Percentiles rank a stretch among this genome's conserved stretches.
phyloP scores from a whole-genome alignment of 2,329 filamentous ascomycete genomes.

The Corinectria fuckeliana region DNA sequence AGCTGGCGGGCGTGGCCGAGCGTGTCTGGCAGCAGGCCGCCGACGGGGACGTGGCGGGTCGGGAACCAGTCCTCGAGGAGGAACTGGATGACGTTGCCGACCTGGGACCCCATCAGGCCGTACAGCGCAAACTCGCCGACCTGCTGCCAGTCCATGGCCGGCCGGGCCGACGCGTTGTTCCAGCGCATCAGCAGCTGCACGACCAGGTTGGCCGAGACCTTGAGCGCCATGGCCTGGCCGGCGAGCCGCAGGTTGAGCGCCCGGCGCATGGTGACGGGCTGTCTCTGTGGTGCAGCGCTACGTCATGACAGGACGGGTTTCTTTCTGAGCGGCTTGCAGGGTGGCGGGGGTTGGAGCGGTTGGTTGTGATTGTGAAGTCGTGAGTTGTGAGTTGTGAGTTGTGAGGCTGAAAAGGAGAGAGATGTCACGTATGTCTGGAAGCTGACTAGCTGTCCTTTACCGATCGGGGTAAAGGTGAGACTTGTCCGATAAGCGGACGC shows the following conservation, averaged over 20 bases:
- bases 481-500: background rate
- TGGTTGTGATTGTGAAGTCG: background rate
- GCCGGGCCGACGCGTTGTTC: conserved; percentile 24
- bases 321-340: background rate
- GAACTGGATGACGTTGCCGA: conserved; percentile 46
- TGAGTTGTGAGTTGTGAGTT: no score
- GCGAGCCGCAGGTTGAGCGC: conserved; percentile 40
- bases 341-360: background rate
- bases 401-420: background rate
- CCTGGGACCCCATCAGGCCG: conserved; percentile 44
- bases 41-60: conserved; percentile 33
- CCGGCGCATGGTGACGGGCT: conserved; percentile 31
- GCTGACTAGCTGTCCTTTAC: background rate
- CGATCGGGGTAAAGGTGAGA: background rate
- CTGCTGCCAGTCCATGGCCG: conserved; percentile 42
- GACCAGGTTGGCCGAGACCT: conserved; percentile 42
- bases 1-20: conserved; percentile 24
- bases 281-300: background rate
- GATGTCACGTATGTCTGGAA: background rate
- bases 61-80: conserved; percentile 46
- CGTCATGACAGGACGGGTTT: conserved; percentile 9
- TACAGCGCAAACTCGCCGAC: conserved; percentile 46
- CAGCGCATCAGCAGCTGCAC: conserved; percentile 36
- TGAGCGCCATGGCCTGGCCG: conserved; percentile 39
- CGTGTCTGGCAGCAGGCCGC: conserved; percentile 29